Conservation (phyloP, 1,284 basidiomycete species). For the Ustilago xerochloae region DNA sequence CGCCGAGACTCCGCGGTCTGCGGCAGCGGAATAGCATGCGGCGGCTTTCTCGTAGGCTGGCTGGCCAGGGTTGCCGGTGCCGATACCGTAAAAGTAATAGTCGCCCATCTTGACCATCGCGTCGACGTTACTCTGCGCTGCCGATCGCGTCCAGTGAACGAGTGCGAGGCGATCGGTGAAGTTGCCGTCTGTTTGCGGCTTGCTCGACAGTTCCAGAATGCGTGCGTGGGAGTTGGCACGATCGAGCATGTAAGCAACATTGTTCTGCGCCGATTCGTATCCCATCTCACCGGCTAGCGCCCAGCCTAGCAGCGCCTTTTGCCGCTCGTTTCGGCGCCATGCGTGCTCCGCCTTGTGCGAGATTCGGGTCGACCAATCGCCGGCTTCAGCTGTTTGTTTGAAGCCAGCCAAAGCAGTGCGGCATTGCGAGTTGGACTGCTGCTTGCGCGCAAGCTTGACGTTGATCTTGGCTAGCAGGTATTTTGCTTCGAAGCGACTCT, state of each 20-base stretch:
- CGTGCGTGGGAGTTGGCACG: slow-evolving; percentile 70
- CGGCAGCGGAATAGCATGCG: slow-evolving; percentile 88
- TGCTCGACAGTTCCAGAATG: slow-evolving; percentile 9
- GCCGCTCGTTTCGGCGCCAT: slow-evolving; percentile 54
- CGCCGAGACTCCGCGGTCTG: slow-evolving; percentile 88
- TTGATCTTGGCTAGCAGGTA: slow-evolving; percentile 55
- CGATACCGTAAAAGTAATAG: slow-evolving; percentile 81
- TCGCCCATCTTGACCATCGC: slow-evolving; percentile 90
- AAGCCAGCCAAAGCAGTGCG: slow-evolving; percentile 47
- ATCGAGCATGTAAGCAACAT: slow-evolving; percentile 90
- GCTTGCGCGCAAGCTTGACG: slow-evolving; percentile 31
- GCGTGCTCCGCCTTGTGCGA: slow-evolving; percentile 64
- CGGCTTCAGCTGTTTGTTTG: slow-evolving; percentile 58
- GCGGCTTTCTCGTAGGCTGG: slow-evolving; percentile 82
- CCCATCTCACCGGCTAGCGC: slow-evolving; percentile 88
- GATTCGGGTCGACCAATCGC: slow-evolving; percentile 63
- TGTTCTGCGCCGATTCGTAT: slow-evolving; percentile 92
- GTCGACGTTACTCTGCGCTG: slow-evolving; percentile 91
- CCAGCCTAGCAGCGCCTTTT: slow-evolving; percentile 72
- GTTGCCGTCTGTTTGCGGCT: slow-evolving; percentile 20
- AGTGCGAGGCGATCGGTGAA: slow-evolving; percentile 79
- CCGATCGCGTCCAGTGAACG: slow-evolving; percentile 92
- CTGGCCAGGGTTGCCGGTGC: slow-evolving; percentile 73
- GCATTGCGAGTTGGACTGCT: slow-evolving; percentile 41
- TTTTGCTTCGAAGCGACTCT: slow-evolving; percentile 53